Evolutionary conservation across 176 grass and related monocot species (phyloP), one percentile per base, ranked within the genome.

Genomic region (Themeda triandra): DNA sequence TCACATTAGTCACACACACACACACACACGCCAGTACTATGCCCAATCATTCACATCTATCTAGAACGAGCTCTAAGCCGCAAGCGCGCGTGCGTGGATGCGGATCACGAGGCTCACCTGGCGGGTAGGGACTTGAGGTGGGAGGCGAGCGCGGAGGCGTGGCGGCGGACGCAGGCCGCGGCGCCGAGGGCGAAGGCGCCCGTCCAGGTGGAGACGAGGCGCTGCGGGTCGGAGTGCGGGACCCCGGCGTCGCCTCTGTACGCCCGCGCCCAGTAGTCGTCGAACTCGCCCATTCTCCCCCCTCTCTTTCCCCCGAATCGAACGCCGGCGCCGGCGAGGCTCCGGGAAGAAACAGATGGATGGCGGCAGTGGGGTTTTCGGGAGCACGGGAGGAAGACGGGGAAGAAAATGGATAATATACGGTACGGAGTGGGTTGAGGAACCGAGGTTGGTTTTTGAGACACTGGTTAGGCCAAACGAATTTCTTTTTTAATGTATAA

Each of bases 181-280:
- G 91, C 82, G 65, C 89, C 91, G 79, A 98, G 88, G 63, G 85
- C 87, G 80, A 92, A 88, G 77, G 88, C 70, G 31, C 91, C 92
- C 23, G 70, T 90, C 92, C 96, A 98, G 32, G 85, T 93, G 82
- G 74, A 39, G 18, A 90, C 59, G 27, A 98, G 82, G 23, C 87
- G 80, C 39, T 92, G 84, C 15, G 92, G 89, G 77, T 98, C 89
- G 0, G 92, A 86, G 87, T 95, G 93, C 80, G 93, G 96, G 42
- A 98, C 93, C 39, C 89, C 96, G 8, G 83, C 83, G 82, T 98
- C 93, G 42, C 96, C 93, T 62, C 91, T 92, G 73, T 95, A 98
- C 45, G 85, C 87, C 42, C 80, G 85, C 40, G 87, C 88, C 83
- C 91, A 93, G 72, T 83, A 88, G 35, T 95, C 92, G 45, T 95